These are phyloP conservation scores for Torulaspora gathmanii DNA, from an alignment of 805 yeast species.

Conservation along the genomic window DNA sequence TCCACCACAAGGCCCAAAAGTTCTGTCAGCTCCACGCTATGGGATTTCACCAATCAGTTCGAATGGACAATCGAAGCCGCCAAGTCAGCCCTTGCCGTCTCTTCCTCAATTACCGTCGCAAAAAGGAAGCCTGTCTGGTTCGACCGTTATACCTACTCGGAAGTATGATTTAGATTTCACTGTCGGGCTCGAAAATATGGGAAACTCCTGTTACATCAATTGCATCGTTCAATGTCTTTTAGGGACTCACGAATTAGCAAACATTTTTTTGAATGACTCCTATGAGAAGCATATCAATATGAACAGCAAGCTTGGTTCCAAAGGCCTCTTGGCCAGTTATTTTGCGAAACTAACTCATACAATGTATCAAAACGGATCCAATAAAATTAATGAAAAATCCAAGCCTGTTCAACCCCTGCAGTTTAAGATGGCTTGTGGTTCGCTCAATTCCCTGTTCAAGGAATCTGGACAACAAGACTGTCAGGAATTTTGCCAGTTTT, in stretches of 20 bases:
- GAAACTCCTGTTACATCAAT: constrained; percentile 92
- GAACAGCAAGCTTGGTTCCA: constrained; percentile 68
- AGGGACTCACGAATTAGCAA: constrained; percentile 62
- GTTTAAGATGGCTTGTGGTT: constrained; percentile 65
- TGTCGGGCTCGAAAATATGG: constrained; percentile 75
- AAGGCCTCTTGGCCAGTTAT: constrained; percentile 67
- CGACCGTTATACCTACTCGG: constrained; percentile 3
- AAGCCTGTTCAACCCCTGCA: constrained; percentile 52
- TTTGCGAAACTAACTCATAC: constrained; percentile 57
- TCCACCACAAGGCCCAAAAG: background rate
- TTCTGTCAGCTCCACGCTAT: constrained; percentile 4
- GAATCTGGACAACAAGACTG: constrained; percentile 90
- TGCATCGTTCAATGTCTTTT: constrained; percentile 81
- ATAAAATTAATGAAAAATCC: constrained; percentile 26
- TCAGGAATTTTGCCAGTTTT: constrained; percentile 84
- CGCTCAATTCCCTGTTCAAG: constrained; percentile 66
- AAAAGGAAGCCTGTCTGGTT: constrained; percentile 2
- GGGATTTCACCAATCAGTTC: background rate
- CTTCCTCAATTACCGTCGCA: constrained; percentile 23
- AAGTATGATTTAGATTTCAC: constrained; percentile 38
- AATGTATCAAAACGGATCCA: constrained; percentile 43
- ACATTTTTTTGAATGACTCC: constrained; percentile 55
- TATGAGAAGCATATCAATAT: constrained; percentile 66
- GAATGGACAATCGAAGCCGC: constrained; percentile 9
- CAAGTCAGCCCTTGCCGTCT: constrained; percentile 19